Base-by-base conservation (phyloP, 441 rosid species). In the Syzygium malaccense region DNA sequence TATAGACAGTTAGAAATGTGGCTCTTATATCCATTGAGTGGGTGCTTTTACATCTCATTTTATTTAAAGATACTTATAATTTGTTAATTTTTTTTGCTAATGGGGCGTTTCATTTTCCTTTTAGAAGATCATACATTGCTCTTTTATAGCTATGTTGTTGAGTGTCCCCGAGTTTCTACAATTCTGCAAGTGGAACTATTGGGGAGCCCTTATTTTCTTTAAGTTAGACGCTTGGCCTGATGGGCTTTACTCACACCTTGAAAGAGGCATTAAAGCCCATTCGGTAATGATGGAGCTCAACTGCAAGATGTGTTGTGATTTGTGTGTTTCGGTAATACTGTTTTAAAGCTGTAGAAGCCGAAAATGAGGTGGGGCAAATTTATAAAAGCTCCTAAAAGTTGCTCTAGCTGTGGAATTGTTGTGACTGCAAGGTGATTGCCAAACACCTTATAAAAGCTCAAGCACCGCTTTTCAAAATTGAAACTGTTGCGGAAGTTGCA, bases 341-440 rank as follows among this genome's bases (percentile, higher is more conserved):
- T n/a, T 62, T 3, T 30, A 0, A 15, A 30, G n/a, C 4, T 1
- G 1, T 33, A n/a, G 37, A 62, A 62, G 3, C 37, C 19, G n/a
- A n/a, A n/a, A 15, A 62, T 62, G 30, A 64, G 71, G 37, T 9
- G 71, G 11, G 37, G 37, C 4, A 64, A 4, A 37, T n/a, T 64
- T 64, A 14, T 64, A 64, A 64, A 30, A 64, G 71, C 18, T 55
- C 23, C 71, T 64, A 64, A 33, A 64, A 15, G 18, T 64, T 64
- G 10, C 37, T n/a, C 4, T n/a, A 14, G 71, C 37, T 14, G 30
- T 15, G 37, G 20, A 14, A 33, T 8, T 30, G 71, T 15, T 64
- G 37, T 20, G 30, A 20, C 71, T 15, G 20, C 19, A 30, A 15
- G 20, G 10, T 64, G 20, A 64, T 64, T 4, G 71, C 71, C 7